Base-by-base conservation (phyloP, 2,329 filamentous ascomycete genomes). In the Sporothrix brasiliensis region DNA sequence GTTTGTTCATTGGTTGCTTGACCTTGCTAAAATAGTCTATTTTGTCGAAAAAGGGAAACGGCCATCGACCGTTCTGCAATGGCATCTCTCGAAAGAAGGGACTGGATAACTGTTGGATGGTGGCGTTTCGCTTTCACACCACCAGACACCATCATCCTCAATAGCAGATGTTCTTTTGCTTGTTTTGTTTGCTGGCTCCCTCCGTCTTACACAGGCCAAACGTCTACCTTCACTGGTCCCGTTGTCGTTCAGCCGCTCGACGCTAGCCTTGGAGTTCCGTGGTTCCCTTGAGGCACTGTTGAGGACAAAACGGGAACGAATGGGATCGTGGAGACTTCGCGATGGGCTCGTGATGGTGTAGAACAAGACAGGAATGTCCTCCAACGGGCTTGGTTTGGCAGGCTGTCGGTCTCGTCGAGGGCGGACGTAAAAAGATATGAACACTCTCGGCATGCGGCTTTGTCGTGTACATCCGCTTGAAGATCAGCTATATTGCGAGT, bases 221-320 rank as follows among this genome's bases (percentile, higher is more conserved):
- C 21, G 41, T 16, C n/a, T 44, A 6, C 13, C 21, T 67, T 49
- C 19, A 11, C 49, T 24, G 11, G 30, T 16, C 44, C 13, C 13
- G 49, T 30, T n/a, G 47, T 49, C 13, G 39, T 34, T 69, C 67
- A 69, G 67, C 67, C 67, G 67, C 54, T 61, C 14, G n/a, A 27
- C 67, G 54, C 67, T 69, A 69, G 44, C 60, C 6, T 65, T 34
- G 30, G 7, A 6, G 61, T 65, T 34, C 60, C 13, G 21, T 14
- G 60, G n/a, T 44, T 63, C 16, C 21, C n/a, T 47, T 19, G 14
- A 13, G 10, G 13, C 6, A 30, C 9, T 14, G 54, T 10, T 24
- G 34, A 49, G 44, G 44, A 19, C 44, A 6, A 1, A 14, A 49
- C 44, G 44, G 5, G 44, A 49, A 49, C 44, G 13, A 49, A 49